Evolutionary conservation across 345 rosid genomes (phyloP).

Genomic region (Balakata baccata): DNA sequence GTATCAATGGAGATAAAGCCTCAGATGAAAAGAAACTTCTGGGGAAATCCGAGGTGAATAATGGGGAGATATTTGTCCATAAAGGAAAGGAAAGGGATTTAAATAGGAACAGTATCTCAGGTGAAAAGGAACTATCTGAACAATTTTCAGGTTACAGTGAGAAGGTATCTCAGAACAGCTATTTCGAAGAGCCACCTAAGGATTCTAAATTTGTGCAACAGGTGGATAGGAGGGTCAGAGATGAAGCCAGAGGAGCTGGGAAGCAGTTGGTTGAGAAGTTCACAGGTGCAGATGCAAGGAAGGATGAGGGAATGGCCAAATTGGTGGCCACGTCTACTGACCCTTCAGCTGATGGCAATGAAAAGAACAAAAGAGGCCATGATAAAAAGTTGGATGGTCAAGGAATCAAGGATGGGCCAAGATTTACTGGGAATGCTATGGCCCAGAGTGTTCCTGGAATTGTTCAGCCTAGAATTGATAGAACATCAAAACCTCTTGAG

Average conservation of each 20-base stretch:
- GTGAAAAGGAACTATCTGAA: constrained; percentile 32
- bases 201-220: constrained; percentile 39
- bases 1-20: constrained; percentile 33
- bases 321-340: constrained; percentile 22
- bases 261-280: constrained; percentile 32
- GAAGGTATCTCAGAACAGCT: constrained; percentile 28
- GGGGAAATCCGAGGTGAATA: constrained; percentile 23
- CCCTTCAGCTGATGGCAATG: constrained; percentile 31
- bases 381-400: constrained; percentile 30
- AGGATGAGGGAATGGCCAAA: constrained; percentile 34
- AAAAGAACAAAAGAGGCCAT: constrained; percentile 34
- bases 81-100: constrained; percentile 34
- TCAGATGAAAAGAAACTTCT: constrained; percentile 34
- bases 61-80: constrained; percentile 27
- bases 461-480: constrained; percentile 28
- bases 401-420: constrained; percentile 29
- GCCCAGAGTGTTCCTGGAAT: constrained; percentile 27
- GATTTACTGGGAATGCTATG: constrained; percentile 27
- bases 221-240: constrained; percentile 39
- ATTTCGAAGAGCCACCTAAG: constrained; percentile 18
- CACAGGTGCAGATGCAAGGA: constrained; percentile 24
- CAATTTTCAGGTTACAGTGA: constrained; percentile 27
- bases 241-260: constrained; percentile 31
- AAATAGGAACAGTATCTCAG: constrained; percentile 25
- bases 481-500: constrained; percentile 27